These are phyloP conservation scores for Leishmania mexicana DNA, from an alignment of 208 protist genomes.

Conservation along the genomic window DNA sequence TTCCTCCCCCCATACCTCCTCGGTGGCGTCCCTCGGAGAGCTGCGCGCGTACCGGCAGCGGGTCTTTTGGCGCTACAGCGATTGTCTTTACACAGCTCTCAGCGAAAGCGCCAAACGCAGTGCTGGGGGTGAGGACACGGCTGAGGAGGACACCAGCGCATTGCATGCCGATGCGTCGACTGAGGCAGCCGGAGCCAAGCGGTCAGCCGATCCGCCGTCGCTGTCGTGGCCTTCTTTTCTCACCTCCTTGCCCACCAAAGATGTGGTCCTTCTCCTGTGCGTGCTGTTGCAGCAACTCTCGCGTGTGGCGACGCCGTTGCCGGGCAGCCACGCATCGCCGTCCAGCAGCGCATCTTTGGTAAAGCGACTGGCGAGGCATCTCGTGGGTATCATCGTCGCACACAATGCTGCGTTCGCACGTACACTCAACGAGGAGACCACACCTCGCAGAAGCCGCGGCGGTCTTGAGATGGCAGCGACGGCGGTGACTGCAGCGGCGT, in stretches of 20 bases:
- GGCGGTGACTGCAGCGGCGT: neutral
- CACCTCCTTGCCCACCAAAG: constrained; percentile 12
- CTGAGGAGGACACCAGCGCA: neutral
- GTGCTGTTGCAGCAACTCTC: constrained; percentile 25
- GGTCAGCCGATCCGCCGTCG: neutral
- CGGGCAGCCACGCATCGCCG: neutral
- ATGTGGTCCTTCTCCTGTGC: constrained; percentile 24
- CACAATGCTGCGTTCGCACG: constrained; percentile 17
- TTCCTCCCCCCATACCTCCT: neutral
- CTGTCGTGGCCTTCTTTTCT: constrained; percentile 15
- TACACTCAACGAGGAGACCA: constrained; percentile 12
- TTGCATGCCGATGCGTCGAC: neutral
- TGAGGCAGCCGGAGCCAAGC: neutral
- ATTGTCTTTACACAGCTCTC: constrained; percentile 18
- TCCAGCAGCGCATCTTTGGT: neutral
- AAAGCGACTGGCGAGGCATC: neutral
- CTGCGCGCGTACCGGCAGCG: constrained; percentile 16
- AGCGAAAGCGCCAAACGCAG: neutral
- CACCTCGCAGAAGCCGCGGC: neutral
- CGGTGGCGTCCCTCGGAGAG: constrained; percentile 8
- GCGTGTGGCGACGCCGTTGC: neutral
- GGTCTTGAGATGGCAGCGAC: neutral
- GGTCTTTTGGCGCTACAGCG: constrained; percentile 13
- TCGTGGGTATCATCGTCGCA: constrained; percentile 1
- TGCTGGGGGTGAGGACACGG: neutral